These are phyloP conservation scores for Choanephora cucurbitarum DNA, from an alignment of 371 early-diverging fungal genomes.

Conservation along the genomic window DNA sequence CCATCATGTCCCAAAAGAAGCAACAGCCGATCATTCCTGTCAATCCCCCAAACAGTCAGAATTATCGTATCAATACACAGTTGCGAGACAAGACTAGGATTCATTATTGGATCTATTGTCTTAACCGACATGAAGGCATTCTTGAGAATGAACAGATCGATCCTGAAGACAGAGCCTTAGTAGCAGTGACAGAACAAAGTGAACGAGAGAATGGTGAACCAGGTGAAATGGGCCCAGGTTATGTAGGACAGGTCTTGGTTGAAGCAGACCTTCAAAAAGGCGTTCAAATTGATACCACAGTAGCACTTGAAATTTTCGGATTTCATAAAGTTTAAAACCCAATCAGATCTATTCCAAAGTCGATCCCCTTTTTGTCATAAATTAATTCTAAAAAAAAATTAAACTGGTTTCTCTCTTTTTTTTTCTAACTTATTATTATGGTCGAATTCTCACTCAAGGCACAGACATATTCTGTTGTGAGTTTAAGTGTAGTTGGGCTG, in stretches of 20 bases:
- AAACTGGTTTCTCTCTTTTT: no score
- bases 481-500: slow-evolving; percentile 8
- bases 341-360: no score
- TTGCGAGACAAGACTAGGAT: slow-evolving; percentile 28
- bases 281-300: slow-evolving; percentile 30
- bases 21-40: slow-evolving; percentile 2
- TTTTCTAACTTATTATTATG: no score
- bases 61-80: neutral
- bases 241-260: slow-evolving; percentile 35
- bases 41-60: no score
- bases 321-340: slow-evolving; percentile 25
- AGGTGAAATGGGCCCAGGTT: slow-evolving; percentile 29
- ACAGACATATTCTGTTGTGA: slow-evolving; percentile 3
- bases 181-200: slow-evolving; percentile 41
- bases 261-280: slow-evolving; percentile 15
- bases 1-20: neutral
- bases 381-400: no score
- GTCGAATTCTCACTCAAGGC: neutral
- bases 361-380: no score
- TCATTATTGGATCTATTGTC: slow-evolving; percentile 46
- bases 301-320: slow-evolving; percentile 38
- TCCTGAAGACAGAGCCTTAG: slow-evolving; percentile 42
- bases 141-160: slow-evolving; percentile 28
- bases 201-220: slow-evolving; percentile 24
- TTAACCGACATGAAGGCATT: slow-evolving; percentile 37